Evolutionary conservation across 1,284 basidiomycete species (phyloP).

Genomic region (Ceratobasidium sp.): DNA sequence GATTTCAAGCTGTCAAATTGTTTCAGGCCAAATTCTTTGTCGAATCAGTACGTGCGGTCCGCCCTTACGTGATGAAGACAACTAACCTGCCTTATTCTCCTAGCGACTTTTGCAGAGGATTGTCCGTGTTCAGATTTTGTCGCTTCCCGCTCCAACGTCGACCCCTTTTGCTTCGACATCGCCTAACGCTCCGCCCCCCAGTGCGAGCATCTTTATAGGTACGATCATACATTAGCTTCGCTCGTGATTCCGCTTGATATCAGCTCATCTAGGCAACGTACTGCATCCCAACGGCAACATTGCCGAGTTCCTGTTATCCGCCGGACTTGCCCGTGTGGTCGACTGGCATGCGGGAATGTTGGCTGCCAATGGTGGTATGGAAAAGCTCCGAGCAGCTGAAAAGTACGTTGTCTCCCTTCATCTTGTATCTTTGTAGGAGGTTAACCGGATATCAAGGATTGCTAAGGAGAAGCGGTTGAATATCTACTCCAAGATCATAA

Average conservation of each 20-base stretch:
- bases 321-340: conserved; percentile 90
- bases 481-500: conserved; percentile 74
- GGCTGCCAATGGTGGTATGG: conserved; percentile 80
- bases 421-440: background rate
- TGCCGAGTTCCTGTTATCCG: conserved; percentile 85
- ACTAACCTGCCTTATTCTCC: background rate
- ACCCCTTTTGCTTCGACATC: conserved; percentile 81
- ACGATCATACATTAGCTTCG: conserved; percentile 49
- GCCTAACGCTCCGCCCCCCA: conserved; percentile 65
- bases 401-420: conserved; percentile 54
- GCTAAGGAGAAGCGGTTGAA: conserved; percentile 86
- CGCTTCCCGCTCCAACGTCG: conserved; percentile 83
- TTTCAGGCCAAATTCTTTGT: conserved; percentile 92
- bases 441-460: conserved; percentile 45
- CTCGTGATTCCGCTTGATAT: conserved; percentile 22
- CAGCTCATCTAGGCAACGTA: conserved; percentile 51
- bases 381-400: conserved; percentile 86
- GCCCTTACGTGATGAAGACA: conserved; percentile 20
- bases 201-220: conserved; percentile 90
- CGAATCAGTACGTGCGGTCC: conserved; percentile 64
- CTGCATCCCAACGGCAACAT: conserved; percentile 95
- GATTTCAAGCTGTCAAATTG: conserved; percentile 43
- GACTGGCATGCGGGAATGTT: conserved; percentile 99
- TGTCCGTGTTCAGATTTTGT: conserved; percentile 88
- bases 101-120: conserved; percentile 85